A percentile compares a stretch with the other conserved stretches of the same genome.
These are phyloP conservation scores for Lachnellula willkommii DNA, from an alignment of 2,329 filamentous ascomycete species.

Conservation along the genomic window DNA sequence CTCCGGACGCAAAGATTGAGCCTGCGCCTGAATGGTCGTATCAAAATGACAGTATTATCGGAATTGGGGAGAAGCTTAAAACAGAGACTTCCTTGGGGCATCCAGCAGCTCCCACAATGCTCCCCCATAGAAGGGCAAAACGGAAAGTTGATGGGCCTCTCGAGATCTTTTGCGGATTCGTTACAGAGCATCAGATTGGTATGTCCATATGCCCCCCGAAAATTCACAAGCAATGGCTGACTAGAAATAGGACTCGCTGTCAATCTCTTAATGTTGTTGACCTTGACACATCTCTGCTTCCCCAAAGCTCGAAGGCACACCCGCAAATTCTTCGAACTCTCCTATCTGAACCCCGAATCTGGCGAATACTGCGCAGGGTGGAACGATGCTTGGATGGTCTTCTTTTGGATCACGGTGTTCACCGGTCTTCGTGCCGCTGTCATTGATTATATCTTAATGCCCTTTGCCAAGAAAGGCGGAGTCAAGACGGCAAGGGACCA, in stretches of 20 bases:
- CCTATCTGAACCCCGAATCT: slow-evolving; percentile 68
- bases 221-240: slow-evolving; percentile 6
- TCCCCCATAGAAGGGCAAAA: slow-evolving; percentile 45
- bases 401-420: slow-evolving; percentile 76
- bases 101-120: slow-evolving; percentile 11
- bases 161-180: slow-evolving; percentile 59
- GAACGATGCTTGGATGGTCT: slow-evolving; percentile 73
- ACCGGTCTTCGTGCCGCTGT: slow-evolving; percentile 76
- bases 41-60: slow-evolving; percentile 12
- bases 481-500: slow-evolving; percentile 71
- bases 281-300: slow-evolving; percentile 76
- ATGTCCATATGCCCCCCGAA: slow-evolving; percentile 31
- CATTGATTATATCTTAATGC: slow-evolving; percentile 84
- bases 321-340: slow-evolving; percentile 81
- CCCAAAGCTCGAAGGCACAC: slow-evolving; percentile 74
- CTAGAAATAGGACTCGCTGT: slow-evolving; percentile 64
- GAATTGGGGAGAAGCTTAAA: slow-evolving; percentile 18
- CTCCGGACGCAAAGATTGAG: slow-evolving; percentile 14
- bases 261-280: slow-evolving; percentile 77
- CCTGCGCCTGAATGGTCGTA: slow-evolving; percentile 16
- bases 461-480: slow-evolving; percentile 67
- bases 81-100: slow-evolving; percentile 4
- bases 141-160: slow-evolving; percentile 57
- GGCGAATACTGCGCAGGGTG: slow-evolving; percentile 70
- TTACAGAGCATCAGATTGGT: slow-evolving; percentile 78